Evolutionary conservation across 805 yeast species (phyloP), one percentile per base, ranked within the genome.

Genomic region (Pichia gijzeniarum): DNA sequence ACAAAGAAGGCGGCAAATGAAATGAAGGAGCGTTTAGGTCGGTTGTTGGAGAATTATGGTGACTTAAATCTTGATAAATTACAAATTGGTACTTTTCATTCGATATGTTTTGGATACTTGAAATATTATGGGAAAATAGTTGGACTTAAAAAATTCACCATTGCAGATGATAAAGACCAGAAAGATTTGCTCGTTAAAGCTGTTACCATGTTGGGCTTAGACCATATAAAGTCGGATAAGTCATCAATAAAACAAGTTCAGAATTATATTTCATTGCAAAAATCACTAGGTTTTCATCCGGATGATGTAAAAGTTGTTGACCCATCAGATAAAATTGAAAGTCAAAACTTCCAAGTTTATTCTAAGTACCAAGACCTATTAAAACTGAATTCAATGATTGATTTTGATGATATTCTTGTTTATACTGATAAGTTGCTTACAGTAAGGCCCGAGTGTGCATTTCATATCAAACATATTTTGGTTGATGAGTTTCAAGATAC

Each of bases 401-500:
- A 90, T 62, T 91, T 88, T 62, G 97, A 91, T 59, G 96, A 89
- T 58, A 70, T 93, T 43, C 66, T 93, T 27, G 56, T 86, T 36
- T 62, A 68, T 36, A 73, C 88, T 19, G 66, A 69, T 48, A 62
- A 66, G 14, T 65, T 90, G 10, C 58, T 90, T 13, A 38, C 40
- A 2, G 49, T 64, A 0, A 52, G 61, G 27, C 72, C 73, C 30
- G 66, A 74, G 0, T 73, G 78, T 22, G 63, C 80, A 22, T 67
- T 68, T 3, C 63, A 68, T 41, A 63, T 84, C 3, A 68, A 77
- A 50, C 93, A 88, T 55, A 88, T 89, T 0, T 67, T 91, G 17
- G 87, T 93, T 6, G 99, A 91, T 64, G 99, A 91, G 63, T 91
- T 89, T 56, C 98, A 91, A 65, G 99, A 93, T 56, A 89, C 97